These are phyloP conservation scores for Pyrenophora tritici-repentis DNA, from an alignment of 2,329 filamentous ascomycete species.

Conservation along the genomic window DNA sequence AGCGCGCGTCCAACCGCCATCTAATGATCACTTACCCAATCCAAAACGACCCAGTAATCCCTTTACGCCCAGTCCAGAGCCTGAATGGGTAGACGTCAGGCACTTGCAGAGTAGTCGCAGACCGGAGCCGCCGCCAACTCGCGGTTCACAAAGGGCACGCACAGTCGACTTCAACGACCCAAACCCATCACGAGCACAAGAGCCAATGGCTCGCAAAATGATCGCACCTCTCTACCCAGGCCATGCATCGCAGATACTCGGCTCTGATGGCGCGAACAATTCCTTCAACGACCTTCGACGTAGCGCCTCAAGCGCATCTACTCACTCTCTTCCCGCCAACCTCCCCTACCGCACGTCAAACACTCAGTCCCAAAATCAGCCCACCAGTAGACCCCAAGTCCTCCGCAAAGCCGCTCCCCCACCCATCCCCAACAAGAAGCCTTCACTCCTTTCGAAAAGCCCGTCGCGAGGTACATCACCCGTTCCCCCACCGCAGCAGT, in stretches of 20 bases:
- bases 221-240: conserved; percentile 36
- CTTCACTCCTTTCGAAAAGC: conserved; percentile 29
- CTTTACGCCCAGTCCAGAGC: conserved; percentile 73
- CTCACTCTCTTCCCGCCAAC: conserved; percentile 35
- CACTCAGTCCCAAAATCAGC: conserved; percentile 6
- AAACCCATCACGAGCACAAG: conserved; percentile 30
- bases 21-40: conserved; percentile 68
- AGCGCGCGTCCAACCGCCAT: conserved; percentile 71
- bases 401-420: conserved; percentile 43
- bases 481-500: conserved; percentile 21
- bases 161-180: conserved; percentile 38
- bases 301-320: conserved; percentile 32
- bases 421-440: conserved; percentile 42
- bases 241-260: conserved; percentile 25
- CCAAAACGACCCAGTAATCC: conserved; percentile 78
- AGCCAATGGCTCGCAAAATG: conserved; percentile 36
- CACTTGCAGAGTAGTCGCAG: conserved; percentile 22
- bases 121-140: conserved; percentile 40
- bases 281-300: conserved; percentile 29
- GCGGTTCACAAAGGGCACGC: conserved; percentile 36
- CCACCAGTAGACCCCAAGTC: conserved; percentile 27
- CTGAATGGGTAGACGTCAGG: conserved; percentile 75
- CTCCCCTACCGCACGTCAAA: conserved; percentile 23
- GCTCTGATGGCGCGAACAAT: conserved; percentile 29
- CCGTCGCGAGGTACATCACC: conserved; percentile 9